These are phyloP conservation scores for Nicotiana tabacum DNA, from an alignment of 257 asterid species.

Conservation along the genomic window DNA sequence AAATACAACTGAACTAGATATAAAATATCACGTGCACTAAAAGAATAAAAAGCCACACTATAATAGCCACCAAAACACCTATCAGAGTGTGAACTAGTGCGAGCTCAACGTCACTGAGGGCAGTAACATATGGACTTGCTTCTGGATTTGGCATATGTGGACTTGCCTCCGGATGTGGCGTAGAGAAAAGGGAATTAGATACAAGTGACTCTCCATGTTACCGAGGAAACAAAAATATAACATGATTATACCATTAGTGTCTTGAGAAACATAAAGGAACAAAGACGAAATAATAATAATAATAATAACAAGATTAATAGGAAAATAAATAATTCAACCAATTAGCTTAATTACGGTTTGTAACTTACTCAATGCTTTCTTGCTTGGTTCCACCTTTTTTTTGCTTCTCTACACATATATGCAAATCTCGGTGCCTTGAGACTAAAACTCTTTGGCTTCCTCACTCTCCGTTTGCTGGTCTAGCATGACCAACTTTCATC, in stretches of 20 bases:
- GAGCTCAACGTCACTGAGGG: neutral
- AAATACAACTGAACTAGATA: too few species aligned
- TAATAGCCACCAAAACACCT: neutral
- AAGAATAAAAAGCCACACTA: too few species aligned
- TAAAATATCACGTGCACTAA: too few species aligned
- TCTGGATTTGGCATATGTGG: slow-evolving; percentile 25
- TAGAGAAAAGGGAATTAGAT: slow-evolving; percentile 39
- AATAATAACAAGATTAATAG: neutral
- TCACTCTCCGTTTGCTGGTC: slow-evolving; percentile 34
- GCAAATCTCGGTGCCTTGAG: slow-evolving; percentile 36
- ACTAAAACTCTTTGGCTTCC: slow-evolving; percentile 39
- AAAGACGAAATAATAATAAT: neutral
- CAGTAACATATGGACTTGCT: neutral
- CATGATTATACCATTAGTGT: neutral
- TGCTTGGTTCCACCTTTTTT: slow-evolving; percentile 25
- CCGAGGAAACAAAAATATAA: slow-evolving; percentile 16
- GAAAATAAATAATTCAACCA: neutral
- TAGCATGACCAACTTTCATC: slow-evolving; percentile 35
- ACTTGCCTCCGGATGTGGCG: slow-evolving; percentile 39
- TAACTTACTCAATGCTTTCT: slow-evolving; percentile 42
- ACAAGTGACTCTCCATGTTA: slow-evolving; percentile 49
- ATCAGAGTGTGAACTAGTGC: slow-evolving; percentile 7
- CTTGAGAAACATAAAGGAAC: too few species aligned
- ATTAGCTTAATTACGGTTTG: neutral
- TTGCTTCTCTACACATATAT: slow-evolving; percentile 46